Evolutionary conservation across 495 filamentous ascomycete genomes (phyloP), one percentile per base, ranked within the genome.

Genomic region (Astrothelium macrocarpum): DNA sequence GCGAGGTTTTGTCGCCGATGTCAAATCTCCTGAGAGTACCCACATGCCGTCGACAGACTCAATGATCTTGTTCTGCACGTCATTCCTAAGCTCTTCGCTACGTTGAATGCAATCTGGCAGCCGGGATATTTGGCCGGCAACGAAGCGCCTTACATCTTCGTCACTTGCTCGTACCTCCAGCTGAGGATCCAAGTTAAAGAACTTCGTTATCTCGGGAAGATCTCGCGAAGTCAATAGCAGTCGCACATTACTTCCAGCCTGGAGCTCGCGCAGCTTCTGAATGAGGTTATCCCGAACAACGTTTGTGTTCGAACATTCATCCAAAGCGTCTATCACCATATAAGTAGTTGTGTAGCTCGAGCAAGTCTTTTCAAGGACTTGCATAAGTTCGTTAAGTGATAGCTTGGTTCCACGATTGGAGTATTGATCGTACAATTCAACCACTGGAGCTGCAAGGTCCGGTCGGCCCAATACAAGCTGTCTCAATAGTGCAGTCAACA

Each of bases 291-390:
- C 49, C 70, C 68, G 32, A 63, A 70, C 68, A 68, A 69, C 25
- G 63, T 76, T 65, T 34, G 69, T 43, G 23, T 56, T 63, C 59
- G 49, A 42, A 59, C 72, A 76, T 67, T 81, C 78, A 63, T 81
- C 78, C 9, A 81, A 67, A 36, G 78, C 79, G 63, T 82, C 79
- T 16, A 82, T 63, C 23, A 83, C 64, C 39, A 82, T 68, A 63
- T 76, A 78, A 23, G 72, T 64, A 53, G 59, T 68, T 16, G 71
- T 68, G 61, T 70, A 75, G 10, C 42, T 59, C 0, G 62, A 43
- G 29, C 61, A 66, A n/a, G 74, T 63, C 11, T 65, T 66, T 9
- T 72, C 62, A 11, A 80, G 67, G 53, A 67, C 63, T 62, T 59
- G 65, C 7, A 67, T 71, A n/a, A 76, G 45, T 60, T 78, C 76